Evolutionary conservation across 1,139 yeast species (phyloP), one percentile per base, ranked within the genome.

Genomic region (Hansenula lynferdii): DNA sequence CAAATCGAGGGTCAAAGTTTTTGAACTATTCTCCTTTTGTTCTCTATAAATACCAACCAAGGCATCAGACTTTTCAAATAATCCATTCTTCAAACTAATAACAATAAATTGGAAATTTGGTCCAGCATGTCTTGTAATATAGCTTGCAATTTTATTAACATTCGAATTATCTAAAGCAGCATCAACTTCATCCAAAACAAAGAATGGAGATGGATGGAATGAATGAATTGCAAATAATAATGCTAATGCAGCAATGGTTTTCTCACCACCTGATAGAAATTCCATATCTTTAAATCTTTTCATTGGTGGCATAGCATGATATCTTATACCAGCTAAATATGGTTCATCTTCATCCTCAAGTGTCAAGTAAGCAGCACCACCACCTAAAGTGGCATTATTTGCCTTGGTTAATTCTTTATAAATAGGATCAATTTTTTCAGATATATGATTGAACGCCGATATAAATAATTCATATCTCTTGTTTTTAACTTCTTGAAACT

Each of bases 301-400:
- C 78, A 85, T 75, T 10, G 98, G 98, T 1, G 98, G 97, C 84
- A 90, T 90, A 1, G 96, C 96, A 58, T 89, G 95, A 54, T 87
- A 94, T 51, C 80, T 84, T 38, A 89, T 72, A 2, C 97, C 98
- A 0, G 80, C 78, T 31, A 75, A 62, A 53, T 81, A 94, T 6
- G 96, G 97, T 51, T 85, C 95, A 41, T 87, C 96, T 45, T 84
- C 94, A 54, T 87, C 92, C 52, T 87, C 96, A 30, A 89, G 63
- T 1, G 92, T 83, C 45, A 92, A 68, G 44, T 86, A 84, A 0
- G 98, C 98, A 12, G 95, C 84, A 1, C 98, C 98, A 34, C 97
- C 97, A 25, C 82, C 67, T 2, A 90, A 84, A 0, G 80, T 71
- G 9, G 69, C 61, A 0, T 82, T 71, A 15, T 60, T 62, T 33